phyloP scores from a whole-genome alignment of 768 basidiomycete species.

The Phlebiopsis flavidoalba region DNA sequence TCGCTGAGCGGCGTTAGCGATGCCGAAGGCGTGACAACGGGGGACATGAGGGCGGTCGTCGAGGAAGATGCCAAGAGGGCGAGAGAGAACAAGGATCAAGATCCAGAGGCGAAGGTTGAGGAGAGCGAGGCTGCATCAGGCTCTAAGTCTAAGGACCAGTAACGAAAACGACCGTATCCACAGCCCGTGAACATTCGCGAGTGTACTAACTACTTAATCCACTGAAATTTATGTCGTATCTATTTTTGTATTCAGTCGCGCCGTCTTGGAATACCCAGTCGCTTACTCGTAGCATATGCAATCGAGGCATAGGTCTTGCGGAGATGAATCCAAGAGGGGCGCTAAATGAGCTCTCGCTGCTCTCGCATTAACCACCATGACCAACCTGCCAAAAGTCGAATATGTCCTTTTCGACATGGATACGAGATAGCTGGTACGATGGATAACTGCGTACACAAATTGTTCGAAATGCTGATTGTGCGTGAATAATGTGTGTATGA shows the following conservation, averaged over 20 bases:
- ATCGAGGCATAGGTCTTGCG: too few species aligned
- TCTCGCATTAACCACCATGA: background rate
- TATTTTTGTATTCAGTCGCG: too few species aligned
- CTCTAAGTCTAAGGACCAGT: too few species aligned
- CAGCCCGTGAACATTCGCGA: too few species aligned
- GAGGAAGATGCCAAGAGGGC: constrained; percentile 18
- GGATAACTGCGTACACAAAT: background rate
- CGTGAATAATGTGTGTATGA: background rate
- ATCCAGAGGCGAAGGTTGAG: constrained; percentile 15
- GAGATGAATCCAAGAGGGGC: too few species aligned
- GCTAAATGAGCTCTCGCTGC: too few species aligned
- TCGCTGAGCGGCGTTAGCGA: constrained; percentile 9
- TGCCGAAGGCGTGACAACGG: constrained; percentile 7
- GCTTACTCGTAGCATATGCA: too few species aligned
- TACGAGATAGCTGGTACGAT: too few species aligned
- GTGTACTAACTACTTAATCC: too few species aligned
- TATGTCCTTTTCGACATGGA: constrained; percentile 34
- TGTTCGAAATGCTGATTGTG: background rate
- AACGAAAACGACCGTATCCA: too few species aligned
- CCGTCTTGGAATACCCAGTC: too few species aligned
- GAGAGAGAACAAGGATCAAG: constrained; percentile 18
- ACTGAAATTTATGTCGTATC: too few species aligned
- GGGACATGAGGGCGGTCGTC: constrained; percentile 7
- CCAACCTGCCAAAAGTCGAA: constrained; percentile 16
- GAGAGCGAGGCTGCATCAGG: background rate